Percentiles rank a stretch among this genome's conserved stretches.
phyloP scores from a whole-genome alignment of 108 stramenopile genomes.

The Cyclotella distinguenda region DNA sequence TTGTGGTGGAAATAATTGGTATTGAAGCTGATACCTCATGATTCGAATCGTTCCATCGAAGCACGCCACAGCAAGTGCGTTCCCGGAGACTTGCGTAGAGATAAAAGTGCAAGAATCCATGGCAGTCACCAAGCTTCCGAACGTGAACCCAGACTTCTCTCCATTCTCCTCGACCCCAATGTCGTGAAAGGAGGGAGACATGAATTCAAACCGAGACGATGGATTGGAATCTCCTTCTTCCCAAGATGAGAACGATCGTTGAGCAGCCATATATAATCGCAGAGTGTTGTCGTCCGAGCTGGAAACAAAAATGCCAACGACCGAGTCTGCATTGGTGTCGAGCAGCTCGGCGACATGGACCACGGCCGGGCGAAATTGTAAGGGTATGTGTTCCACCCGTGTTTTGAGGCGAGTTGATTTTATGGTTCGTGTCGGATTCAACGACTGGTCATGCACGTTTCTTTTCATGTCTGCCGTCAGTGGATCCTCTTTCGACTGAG shows the following conservation, averaged over 20 bases:
- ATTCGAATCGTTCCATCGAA: constrained; percentile 45
- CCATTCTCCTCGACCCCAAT: too few relatives aligned
- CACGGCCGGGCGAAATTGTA: constrained; percentile 29
- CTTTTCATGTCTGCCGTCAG: neutral
- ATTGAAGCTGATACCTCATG: constrained; percentile 18
- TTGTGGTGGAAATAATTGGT: too few relatives aligned
- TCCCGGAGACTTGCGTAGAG: neutral
- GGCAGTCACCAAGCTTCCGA: constrained; percentile 36
- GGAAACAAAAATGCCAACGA: constrained; percentile 38
- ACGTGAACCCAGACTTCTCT: neutral
- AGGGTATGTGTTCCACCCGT: constrained; percentile 11
- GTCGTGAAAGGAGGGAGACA: too few relatives aligned
- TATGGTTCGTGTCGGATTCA: neutral
- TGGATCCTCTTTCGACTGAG: neutral
- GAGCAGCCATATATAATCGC: constrained; percentile 22
- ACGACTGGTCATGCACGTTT: neutral
- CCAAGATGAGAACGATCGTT: neutral
- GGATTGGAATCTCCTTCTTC: neutral
- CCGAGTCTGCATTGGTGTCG: neutral
- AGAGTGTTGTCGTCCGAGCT: constrained; percentile 29
- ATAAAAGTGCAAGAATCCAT: constrained; percentile 21
- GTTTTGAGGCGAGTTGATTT: neutral
- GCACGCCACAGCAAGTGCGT: constrained; percentile 32
- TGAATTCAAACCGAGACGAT: neutral
- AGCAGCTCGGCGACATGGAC: constrained; percentile 32